These are phyloP conservation scores for Malania oleifera DNA, from an alignment of 164 flowering plant genomes.

Conservation along the genomic window DNA sequence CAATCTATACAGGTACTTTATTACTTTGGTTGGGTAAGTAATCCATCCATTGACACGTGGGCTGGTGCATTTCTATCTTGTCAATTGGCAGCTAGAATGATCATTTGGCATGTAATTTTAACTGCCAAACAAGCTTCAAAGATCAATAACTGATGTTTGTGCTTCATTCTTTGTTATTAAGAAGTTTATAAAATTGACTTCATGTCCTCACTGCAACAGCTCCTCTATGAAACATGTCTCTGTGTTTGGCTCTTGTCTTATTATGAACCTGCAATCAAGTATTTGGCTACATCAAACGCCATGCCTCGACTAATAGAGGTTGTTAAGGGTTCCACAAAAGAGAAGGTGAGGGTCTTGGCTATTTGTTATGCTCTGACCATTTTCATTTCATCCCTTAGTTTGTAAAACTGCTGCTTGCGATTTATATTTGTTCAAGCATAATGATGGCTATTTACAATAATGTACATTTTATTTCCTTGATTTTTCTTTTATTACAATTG, in stretches of 20 bases:
- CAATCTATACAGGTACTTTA: conserved; percentile 87
- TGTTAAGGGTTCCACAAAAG: conserved; percentile 87
- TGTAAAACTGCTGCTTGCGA: not conserved
- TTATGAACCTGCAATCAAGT: conserved; percentile 89
- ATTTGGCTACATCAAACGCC: conserved; percentile 74
- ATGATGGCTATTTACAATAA: not conserved
- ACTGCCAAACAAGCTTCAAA: too few relatives aligned
- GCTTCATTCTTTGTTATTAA: too few relatives aligned
- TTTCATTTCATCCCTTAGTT: conserved; percentile 1
- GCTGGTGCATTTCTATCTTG: not conserved
- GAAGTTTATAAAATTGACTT: not conserved
- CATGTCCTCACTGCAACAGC: conserved; percentile 39
- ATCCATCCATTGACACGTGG: not conserved
- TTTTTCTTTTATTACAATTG: not conserved
- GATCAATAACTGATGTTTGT: too few relatives aligned
- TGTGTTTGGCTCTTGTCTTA: conserved; percentile 95
- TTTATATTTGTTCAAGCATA: not conserved
- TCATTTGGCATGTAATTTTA: too few relatives aligned
- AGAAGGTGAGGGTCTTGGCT: conserved; percentile 55
- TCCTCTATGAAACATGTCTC: conserved; percentile 95
- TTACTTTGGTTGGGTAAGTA: not conserved
- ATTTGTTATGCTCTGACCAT: conserved; percentile 2
- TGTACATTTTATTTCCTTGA: not conserved
- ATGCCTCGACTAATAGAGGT: conserved; percentile 80
- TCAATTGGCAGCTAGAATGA: too few relatives aligned